phyloP scores from a whole-genome alignment of 2,329 filamentous ascomycete species.

The Pezicula radicicola region DNA sequence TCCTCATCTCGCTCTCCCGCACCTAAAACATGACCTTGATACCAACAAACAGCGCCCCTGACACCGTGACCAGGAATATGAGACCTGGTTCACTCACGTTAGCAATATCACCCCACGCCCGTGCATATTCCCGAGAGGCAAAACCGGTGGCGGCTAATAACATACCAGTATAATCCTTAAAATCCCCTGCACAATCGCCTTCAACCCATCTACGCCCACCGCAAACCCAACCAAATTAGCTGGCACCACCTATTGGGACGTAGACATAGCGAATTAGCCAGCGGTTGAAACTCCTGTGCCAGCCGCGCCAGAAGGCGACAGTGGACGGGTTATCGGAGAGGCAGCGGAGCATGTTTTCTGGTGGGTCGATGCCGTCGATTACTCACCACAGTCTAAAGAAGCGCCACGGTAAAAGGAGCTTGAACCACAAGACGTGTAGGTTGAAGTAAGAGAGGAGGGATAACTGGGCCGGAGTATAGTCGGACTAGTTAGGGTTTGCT shows the following conservation, averaged over 20 bases:
- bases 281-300: constrained; percentile 93
- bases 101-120: too few species aligned
- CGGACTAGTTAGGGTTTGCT: constrained; percentile 71
- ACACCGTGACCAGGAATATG: constrained; percentile 70
- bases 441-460: constrained; percentile 93
- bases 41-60: constrained; percentile 74
- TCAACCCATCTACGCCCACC: constrained; percentile 81
- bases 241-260: constrained; percentile 89
- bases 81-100: too few species aligned
- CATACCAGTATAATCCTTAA: constrained; percentile 70
- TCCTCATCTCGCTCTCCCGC: constrained; percentile 77
- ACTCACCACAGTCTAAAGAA: constrained; percentile 95
- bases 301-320: constrained; percentile 89
- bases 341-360: constrained; percentile 97
- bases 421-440: constrained; percentile 95
- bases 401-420: constrained; percentile 95
- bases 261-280: constrained; percentile 95
- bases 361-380: constrained; percentile 86
- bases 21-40: constrained; percentile 97
- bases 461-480: constrained; percentile 84
- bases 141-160: constrained; percentile 9
- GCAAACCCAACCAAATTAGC: constrained; percentile 98
- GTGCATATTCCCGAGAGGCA: neutral
- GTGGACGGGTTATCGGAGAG: constrained; percentile 93
- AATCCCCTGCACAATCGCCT: constrained; percentile 72